Evolutionary conservation across 2,329 filamentous ascomycete genomes (phyloP).

Genomic region (Xylariaceae sp.): DNA sequence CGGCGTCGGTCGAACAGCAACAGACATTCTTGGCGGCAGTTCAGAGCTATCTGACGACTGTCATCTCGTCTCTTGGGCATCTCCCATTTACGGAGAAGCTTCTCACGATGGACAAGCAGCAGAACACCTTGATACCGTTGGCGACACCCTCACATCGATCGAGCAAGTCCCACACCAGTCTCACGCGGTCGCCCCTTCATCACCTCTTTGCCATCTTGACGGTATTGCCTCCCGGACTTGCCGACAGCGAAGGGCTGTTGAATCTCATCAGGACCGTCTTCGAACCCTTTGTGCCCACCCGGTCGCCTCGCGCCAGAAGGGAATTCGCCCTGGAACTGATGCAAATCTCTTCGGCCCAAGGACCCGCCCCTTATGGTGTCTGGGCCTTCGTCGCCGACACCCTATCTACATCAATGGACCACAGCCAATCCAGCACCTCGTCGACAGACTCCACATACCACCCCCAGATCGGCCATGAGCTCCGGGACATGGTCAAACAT

Average conservation of each 20-base stretch:
- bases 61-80: conserved; percentile 52
- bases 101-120: conserved; percentile 46
- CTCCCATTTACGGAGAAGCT: conserved; percentile 64
- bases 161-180: conserved; percentile 45
- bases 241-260: conserved; percentile 45
- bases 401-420: conserved; percentile 43
- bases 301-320: conserved; percentile 41
- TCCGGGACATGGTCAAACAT: conserved; percentile 66
- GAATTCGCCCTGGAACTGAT: conserved; percentile 53
- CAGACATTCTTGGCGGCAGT: conserved; percentile 55
- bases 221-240: conserved; percentile 44
- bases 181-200: conserved; percentile 59
- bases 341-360: conserved; percentile 45
- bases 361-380: conserved; percentile 45
- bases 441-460: conserved; percentile 40
- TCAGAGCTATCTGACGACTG: conserved; percentile 47
- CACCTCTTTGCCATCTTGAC: conserved; percentile 63
- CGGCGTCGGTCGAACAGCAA: conserved; percentile 49
- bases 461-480: conserved; percentile 61
- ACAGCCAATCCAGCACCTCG: conserved; percentile 36
- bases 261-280: conserved; percentile 52
- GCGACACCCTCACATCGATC: conserved; percentile 64
- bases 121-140: conserved; percentile 58
- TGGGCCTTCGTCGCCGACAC: conserved; percentile 52
- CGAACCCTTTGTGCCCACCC: conserved; percentile 56